Evolutionary conservation across 1,284 basidiomycete genomes (phyloP), one percentile per base, ranked within the genome.

Genomic region (Puccinia brachypodii): DNA sequence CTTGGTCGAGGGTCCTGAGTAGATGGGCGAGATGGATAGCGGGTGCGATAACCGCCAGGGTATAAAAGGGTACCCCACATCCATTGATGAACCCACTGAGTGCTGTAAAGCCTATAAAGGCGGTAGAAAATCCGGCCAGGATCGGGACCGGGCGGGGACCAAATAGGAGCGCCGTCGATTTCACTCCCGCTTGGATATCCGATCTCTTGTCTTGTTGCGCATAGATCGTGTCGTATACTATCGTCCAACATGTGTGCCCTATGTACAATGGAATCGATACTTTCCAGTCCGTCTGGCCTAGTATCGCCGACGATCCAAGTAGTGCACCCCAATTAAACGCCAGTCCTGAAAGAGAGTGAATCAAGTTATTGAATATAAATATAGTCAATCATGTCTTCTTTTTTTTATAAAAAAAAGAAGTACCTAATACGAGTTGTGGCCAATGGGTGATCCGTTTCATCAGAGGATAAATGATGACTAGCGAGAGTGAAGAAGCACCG

Each of bases 371-470:
- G 62, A 58, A 68, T 72, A 28, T 9, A 28, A 25, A 33, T 44
- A 31, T 68, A 68, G n/a, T n/a, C 33, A 66, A 66, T 16, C 7
- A n/a, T 6, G 66, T 25, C 13, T 42, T 4, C 13, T 53, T 47
- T 25, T 44, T 42, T 42, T 25, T 58, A 1, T 16, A 7, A 44
- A 19, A 25, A 53, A 56, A 53, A 66, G 19, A 25, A 68, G 25
- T 83, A 94, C 95, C 95, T 28, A 98, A 91, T 33, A 96, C 92
- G 60, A 94, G 91, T 86, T 99, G 97, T 0, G 97, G 97, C 93
- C 96, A 98, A 86, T 98, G 90, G 0, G 97, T 99, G 77, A 98
- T 88, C 8, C 97, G 91, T 88, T 99, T 99, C 97, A 99, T 99
- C 84, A 97, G 89, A 0, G 97, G 97, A 87, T 99, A 99, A 69